Conservation (phyloP, 768 basidiomycete species). For the Leccinum longicurvipes region DNA sequence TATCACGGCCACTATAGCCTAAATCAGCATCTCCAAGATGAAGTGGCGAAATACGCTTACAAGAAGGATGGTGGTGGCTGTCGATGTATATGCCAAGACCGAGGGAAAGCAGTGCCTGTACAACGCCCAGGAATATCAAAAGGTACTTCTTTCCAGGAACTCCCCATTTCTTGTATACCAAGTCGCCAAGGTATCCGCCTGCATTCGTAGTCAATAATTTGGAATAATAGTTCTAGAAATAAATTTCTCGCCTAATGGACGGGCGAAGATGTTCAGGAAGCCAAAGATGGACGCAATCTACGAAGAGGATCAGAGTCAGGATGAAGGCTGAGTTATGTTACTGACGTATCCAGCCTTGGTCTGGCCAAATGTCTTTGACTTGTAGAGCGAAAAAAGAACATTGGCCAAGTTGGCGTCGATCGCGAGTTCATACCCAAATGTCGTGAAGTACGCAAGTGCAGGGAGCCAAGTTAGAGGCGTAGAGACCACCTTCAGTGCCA, state of each 20-base stretch:
- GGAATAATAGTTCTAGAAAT: not conserved
- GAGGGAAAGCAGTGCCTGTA: constrained; percentile 43
- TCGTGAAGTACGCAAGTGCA: constrained; percentile 48
- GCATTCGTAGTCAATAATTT: not conserved
- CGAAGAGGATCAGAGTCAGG: not conserved
- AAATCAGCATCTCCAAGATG: not conserved
- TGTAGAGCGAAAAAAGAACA: constrained; percentile 40
- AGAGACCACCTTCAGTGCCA: constrained; percentile 32
- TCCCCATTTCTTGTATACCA: constrained; percentile 41
- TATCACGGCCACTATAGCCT: constrained; percentile 27
- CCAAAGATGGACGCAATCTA: constrained; percentile 36
- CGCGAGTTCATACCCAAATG: constrained; percentile 57
- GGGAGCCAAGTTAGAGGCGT: constrained; percentile 55
- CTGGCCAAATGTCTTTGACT: constrained; percentile 40
- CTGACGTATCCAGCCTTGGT: constrained; percentile 51
- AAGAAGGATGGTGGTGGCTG: constrained; percentile 14
- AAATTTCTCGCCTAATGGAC: constrained; percentile 36
- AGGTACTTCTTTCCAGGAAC: constrained; percentile 47
- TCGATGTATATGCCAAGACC: constrained; percentile 46
- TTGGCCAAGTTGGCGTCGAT: constrained; percentile 53
- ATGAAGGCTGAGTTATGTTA: constrained; percentile 25
- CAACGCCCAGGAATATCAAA: constrained; percentile 40
- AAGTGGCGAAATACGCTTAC: constrained; percentile 9
- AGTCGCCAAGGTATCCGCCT: constrained; percentile 47
- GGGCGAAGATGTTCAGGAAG: constrained; percentile 49